A percentile compares a stretch with the other conserved stretches of the same genome.
Evolutionary conservation across 1,284 basidiomycete species (phyloP).

Genomic region (Trametes pubescens): DNA sequence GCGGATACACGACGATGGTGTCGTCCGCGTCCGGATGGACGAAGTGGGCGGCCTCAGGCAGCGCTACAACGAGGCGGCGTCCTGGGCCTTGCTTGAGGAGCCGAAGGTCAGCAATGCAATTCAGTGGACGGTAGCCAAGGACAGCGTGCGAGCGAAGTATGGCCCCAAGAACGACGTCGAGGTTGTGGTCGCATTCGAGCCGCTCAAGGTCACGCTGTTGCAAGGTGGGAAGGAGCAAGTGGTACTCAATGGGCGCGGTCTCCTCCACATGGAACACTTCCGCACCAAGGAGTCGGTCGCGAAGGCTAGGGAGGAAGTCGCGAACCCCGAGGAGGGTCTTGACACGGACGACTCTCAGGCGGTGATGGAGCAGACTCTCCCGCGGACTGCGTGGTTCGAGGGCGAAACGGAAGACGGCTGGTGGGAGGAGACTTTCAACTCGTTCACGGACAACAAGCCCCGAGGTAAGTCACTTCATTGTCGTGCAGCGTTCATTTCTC

Average conservation of each 20-base stretch:
- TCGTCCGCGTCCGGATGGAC: constrained; percentile 87
- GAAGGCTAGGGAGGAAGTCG: constrained; percentile 46
- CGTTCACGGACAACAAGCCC: constrained; percentile 93
- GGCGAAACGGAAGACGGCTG: constrained; percentile 82
- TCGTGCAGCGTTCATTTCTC: neutral
- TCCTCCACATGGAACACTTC: constrained; percentile 99
- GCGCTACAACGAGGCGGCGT: constrained; percentile 89
- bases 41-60: constrained; percentile 80
- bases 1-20: constrained; percentile 84
- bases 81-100: constrained; percentile 82
- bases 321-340: constrained; percentile 48
- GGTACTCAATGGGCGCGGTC: constrained; percentile 87
- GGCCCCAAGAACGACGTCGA: constrained; percentile 68
- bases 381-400: constrained; percentile 82
- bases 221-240: constrained; percentile 85
- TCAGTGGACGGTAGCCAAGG: constrained; percentile 70
- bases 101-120: constrained; percentile 65
- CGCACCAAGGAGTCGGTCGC: constrained; percentile 66
- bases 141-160: constrained; percentile 65
- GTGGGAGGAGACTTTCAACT: constrained; percentile 91
- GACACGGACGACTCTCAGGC: constrained; percentile 56
- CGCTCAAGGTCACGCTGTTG: constrained; percentile 76
- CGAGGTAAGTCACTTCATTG: constrained; percentile 68
- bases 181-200: constrained; percentile 74
- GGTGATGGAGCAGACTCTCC: constrained; percentile 60